Base-by-base conservation (phyloP, 805 yeast genomes). In the Peterozyma toletana region DNA sequence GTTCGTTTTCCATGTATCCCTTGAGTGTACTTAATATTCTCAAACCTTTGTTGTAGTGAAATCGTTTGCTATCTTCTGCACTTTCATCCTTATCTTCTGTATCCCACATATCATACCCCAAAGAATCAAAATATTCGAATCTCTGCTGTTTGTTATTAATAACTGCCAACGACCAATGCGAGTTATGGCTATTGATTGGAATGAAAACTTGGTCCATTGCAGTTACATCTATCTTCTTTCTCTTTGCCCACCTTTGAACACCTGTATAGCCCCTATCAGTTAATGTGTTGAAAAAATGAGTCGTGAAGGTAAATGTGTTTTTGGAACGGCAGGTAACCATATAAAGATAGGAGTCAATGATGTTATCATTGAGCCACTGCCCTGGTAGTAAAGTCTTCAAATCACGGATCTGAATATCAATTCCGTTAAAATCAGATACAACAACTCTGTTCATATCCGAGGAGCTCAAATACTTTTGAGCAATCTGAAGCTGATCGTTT, bases 111-210 rank as follows among this genome's bases (percentile, higher is more conserved):
- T 38, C 42, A 29, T 35, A 38, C 5, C 38, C 30, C 33, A 93
- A 63, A 0, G 97, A 89, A 63, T 93, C 99, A 51, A 77, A 80
- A 56, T 86, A 91, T 14, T 73, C 66, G 43, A 91, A 80, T 36
- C 75, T 67, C 51, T 73, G 70, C 4, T 68, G 63, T 37, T 62
- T 63, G 47, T 88, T 76, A 60, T 93, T 82, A 17, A 91, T 71
- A 35, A 83, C 83, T 0, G 91, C 89, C 29, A 89, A 64, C 2
- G 95, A 93, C 99, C 99, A 93, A 62, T 93, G 99, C 1, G 90
- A 76, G 44, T 80, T 78, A 63, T 77, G 73, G 18, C 85, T 67
- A 54, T 93, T 93, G n/a, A 93, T 81, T 0, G 99, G 99, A 9
- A 86, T 80, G 48, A 91, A 71, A 10, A 93, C 71, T 47, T 75